These are phyloP conservation scores for Verticillium albo-atrum DNA, from an alignment of 2,329 filamentous ascomycete genomes.

Conservation along the genomic window DNA sequence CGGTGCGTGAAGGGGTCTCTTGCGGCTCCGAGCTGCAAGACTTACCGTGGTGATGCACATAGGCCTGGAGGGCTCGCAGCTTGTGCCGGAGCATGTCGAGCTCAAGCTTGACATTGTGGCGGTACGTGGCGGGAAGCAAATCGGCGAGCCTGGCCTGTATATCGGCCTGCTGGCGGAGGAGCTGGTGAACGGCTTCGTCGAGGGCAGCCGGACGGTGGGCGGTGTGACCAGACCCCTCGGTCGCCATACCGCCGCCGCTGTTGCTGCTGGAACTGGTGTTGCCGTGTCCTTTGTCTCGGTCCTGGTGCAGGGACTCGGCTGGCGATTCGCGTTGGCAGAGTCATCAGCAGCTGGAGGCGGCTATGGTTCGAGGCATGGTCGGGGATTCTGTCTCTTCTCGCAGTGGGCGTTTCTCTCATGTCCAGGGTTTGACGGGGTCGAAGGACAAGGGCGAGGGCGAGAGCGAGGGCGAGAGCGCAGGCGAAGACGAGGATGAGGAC, in stretches of 20 bases:
- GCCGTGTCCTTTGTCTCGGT: neutral
- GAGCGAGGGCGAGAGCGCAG: constrained; percentile 1
- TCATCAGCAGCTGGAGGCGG: neutral
- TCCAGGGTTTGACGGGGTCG: neutral
- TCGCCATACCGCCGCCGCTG: constrained; percentile 13
- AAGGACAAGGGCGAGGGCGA: constrained; percentile 16
- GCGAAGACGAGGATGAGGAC: constrained; percentile 11
- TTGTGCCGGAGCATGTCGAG: constrained; percentile 54
- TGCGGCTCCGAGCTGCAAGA: neutral
- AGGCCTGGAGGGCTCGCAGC: constrained; percentile 42
- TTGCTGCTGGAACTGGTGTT: constrained; percentile 7
- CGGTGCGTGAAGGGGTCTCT: neutral
- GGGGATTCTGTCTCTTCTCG: constrained; percentile 14
- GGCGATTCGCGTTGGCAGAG: neutral
- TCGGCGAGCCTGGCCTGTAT: constrained; percentile 46
- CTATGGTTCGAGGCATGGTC: neutral
- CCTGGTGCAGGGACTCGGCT: neutral
- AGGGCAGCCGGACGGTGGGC: constrained; percentile 27
- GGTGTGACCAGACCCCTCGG: constrained; percentile 10
- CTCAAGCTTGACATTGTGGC: constrained; percentile 43
- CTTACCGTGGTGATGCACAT: constrained; percentile 47
- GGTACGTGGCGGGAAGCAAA: constrained; percentile 42
- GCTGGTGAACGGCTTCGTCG: constrained; percentile 37
- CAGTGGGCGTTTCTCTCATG: constrained; percentile 11
- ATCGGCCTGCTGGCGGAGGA: constrained; percentile 49